Evolutionary conservation across 257 asterid species (phyloP).

Genomic region (Solanum dulcamara): DNA sequence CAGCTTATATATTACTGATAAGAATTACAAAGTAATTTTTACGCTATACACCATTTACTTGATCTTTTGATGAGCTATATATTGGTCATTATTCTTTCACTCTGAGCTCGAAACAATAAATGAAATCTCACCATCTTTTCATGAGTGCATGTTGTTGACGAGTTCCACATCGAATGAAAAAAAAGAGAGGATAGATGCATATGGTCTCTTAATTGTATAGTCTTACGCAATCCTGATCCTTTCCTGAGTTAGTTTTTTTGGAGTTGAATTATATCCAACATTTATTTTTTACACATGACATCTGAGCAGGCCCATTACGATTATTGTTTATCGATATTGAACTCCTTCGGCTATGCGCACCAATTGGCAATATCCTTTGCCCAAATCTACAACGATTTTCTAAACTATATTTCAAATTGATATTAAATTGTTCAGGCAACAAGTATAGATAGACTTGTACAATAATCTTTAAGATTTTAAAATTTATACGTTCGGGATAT

Average conservation of each 20-base stretch:
- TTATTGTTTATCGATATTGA: neutral
- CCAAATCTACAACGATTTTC: too few relatives aligned
- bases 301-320: fast-evolving
- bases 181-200: too few relatives aligned
- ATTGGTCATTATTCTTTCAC: neutral
- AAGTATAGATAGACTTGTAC: neutral
- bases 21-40: neutral
- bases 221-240: neutral
- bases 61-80: neutral
- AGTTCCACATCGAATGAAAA: neutral
- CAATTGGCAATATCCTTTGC: too few relatives aligned
- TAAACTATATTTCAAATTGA: too few relatives aligned
- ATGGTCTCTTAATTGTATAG: neutral
- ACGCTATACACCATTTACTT: neutral
- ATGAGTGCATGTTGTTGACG: neutral
- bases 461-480: neutral
- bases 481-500: neutral
- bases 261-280: neutral
- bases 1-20: neutral
- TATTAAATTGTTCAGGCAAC: neutral
- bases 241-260: neutral
- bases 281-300: neutral
- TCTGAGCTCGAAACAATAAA: neutral
- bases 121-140: neutral
- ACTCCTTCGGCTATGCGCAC: too few relatives aligned